phyloP scores from a whole-genome alignment of 2,329 filamentous ascomycete genomes.

The Knufia petricola region DNA sequence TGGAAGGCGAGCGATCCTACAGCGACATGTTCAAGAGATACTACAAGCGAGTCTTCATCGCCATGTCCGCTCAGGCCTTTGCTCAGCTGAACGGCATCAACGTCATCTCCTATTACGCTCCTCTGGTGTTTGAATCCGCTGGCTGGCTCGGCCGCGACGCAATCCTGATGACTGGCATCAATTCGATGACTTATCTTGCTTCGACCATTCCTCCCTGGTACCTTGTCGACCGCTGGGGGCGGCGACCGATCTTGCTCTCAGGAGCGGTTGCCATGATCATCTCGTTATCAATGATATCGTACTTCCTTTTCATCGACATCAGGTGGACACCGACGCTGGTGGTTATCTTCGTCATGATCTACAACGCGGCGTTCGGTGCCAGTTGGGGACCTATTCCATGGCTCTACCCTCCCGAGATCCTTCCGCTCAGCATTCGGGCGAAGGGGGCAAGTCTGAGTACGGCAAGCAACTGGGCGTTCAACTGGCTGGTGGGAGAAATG shows the following conservation, averaged over 20 bases:
- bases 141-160: conserved; percentile 89
- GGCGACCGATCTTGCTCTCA: conserved; percentile 77
- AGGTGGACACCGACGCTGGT: conserved; percentile 69
- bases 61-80: conserved; percentile 94
- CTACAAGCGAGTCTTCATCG: conserved; percentile 85
- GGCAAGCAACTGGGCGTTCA: conserved; percentile 95
- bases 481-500: conserved; percentile 92
- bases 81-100: conserved; percentile 98
- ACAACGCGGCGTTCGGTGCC: conserved; percentile 94
- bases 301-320: conserved; percentile 87
- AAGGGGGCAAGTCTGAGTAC: conserved; percentile 96
- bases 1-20: conserved; percentile 90
- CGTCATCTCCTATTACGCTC: conserved; percentile 98
- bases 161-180: conserved; percentile 94
- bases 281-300: conserved; percentile 80
- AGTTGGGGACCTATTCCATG: conserved; percentile 98
- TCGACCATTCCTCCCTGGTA: conserved; percentile 97
- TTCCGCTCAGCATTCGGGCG: conserved; percentile 89
- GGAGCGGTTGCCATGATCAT: conserved; percentile 84
- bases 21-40: conserved; percentile 91
- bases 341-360: conserved; percentile 93
- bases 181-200: conserved; percentile 79
- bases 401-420: conserved; percentile 97
- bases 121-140: conserved; percentile 89
- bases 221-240: conserved; percentile 83